A percentile compares a stretch with the other conserved stretches of the same genome.
phyloP scores from a whole-genome alignment of 139 green algal species.

The Chlamydomonas eustigma region DNA sequence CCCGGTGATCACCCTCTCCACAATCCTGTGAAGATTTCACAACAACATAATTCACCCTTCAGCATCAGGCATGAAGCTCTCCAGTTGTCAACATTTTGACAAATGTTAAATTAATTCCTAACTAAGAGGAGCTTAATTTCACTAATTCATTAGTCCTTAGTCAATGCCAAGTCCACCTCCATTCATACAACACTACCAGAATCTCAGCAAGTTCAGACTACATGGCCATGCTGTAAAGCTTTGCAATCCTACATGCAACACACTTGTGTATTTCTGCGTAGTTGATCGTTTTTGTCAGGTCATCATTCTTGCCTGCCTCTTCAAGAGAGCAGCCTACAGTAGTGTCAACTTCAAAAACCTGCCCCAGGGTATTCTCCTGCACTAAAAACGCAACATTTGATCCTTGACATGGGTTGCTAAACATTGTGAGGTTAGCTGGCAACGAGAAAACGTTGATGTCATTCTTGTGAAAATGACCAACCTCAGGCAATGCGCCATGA shows the following conservation, averaged over 20 bases:
- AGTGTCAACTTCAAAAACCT: conserved; percentile 9
- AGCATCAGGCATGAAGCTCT: background rate
- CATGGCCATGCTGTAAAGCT: too few species aligned
- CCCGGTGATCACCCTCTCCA: background rate
- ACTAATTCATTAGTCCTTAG: too few species aligned
- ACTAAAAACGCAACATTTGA: background rate
- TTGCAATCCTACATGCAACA: too few species aligned
- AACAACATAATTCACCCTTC: too few species aligned
- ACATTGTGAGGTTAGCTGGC: background rate
- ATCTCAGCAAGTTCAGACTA: too few species aligned
- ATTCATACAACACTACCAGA: background rate
- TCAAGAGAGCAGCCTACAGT: background rate
- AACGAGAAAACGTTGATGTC: background rate
- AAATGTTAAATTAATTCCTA: background rate
- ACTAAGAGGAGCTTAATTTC: too few species aligned
- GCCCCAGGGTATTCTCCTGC: conserved; percentile 13
- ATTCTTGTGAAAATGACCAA: background rate
- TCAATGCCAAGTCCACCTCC: too few species aligned
- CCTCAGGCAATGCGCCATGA: background rate
- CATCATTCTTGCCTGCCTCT: background rate
- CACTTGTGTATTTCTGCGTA: conserved; percentile 8
- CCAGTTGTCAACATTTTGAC: background rate
- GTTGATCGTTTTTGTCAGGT: conserved; percentile 13
- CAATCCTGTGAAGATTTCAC: conserved; percentile 2
- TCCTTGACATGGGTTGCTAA: background rate